Evolutionary conservation across 129 eudicot species (phyloP).

Genomic region (Centrapalus pauciflorus): DNA sequence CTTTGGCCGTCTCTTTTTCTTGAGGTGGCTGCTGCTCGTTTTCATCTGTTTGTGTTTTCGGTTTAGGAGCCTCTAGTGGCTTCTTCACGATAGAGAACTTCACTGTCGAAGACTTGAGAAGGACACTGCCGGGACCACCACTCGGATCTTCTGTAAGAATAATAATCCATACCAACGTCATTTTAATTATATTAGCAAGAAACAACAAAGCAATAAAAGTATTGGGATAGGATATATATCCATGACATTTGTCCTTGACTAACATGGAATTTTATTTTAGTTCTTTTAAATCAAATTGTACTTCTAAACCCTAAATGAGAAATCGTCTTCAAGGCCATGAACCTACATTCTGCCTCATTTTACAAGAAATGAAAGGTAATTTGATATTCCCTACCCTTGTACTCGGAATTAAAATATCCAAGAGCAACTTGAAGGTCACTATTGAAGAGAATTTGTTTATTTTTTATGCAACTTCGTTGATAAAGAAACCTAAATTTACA

Average conservation of each 20-base stretch:
- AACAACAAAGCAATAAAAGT: not conserved
- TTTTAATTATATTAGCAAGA: not conserved
- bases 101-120: constrained; percentile 27
- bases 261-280: not conserved
- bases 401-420: too few relatives aligned
- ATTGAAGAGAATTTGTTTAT: too few relatives aligned
- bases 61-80: not conserved
- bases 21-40: too few relatives aligned
- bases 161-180: too few relatives aligned
- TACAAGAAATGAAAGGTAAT: too few relatives aligned
- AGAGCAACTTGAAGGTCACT: too few relatives aligned
- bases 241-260: not conserved
- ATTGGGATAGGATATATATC: not conserved
- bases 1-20: not conserved
- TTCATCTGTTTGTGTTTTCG: not conserved
- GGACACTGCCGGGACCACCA: constrained; percentile 21
- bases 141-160: constrained; percentile 3
- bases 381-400: too few relatives aligned
- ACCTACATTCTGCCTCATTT: too few relatives aligned
- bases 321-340: too few relatives aligned
- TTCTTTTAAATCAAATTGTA: too few relatives aligned
- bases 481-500: not conserved
- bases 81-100: constrained; percentile 34
- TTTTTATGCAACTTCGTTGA: too few relatives aligned
- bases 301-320: too few relatives aligned